These are phyloP conservation scores for Lentinus tigrinus DNA, from an alignment of 768 basidiomycete species.

Conservation along the genomic window DNA sequence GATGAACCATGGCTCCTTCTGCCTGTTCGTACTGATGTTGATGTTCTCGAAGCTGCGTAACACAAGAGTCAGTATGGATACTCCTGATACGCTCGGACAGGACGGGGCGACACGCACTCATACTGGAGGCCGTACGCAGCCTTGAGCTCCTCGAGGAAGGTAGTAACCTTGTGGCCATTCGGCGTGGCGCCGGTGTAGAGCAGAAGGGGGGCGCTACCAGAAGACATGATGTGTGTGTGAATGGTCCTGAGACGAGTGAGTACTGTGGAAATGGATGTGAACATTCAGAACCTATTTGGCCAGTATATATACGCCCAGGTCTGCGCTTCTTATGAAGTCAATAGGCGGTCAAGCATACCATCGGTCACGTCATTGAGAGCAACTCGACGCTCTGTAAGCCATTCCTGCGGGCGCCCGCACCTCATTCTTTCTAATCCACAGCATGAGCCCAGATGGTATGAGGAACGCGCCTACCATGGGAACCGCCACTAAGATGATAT, in stretches of 20 bases:
- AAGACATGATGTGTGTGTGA: constrained; percentile 1
- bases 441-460: too few relatives aligned
- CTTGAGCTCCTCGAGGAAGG: constrained; percentile 63
- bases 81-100: neutral
- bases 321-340: too few relatives aligned
- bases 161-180: constrained; percentile 52
- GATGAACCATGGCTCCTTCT: constrained; percentile 83
- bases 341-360: too few relatives aligned
- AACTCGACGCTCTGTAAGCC: too few relatives aligned
- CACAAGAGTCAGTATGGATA: neutral
- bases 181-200: constrained; percentile 45
- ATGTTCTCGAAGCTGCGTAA: constrained; percentile 47
- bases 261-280: neutral
- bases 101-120: constrained; percentile 36
- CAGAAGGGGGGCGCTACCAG: constrained; percentile 20
- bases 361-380: too few relatives aligned
- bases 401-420: too few relatives aligned
- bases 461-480: too few relatives aligned
- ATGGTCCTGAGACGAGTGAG: neutral
- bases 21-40: constrained; percentile 60
- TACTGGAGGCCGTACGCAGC: constrained; percentile 44
- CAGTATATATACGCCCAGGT: neutral
- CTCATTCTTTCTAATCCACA: too few relatives aligned
- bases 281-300: neutral
- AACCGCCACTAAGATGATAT: too few relatives aligned